phyloP scores from a whole-genome alignment of 148 eudicot species.

The Drosera capensis region DNA sequence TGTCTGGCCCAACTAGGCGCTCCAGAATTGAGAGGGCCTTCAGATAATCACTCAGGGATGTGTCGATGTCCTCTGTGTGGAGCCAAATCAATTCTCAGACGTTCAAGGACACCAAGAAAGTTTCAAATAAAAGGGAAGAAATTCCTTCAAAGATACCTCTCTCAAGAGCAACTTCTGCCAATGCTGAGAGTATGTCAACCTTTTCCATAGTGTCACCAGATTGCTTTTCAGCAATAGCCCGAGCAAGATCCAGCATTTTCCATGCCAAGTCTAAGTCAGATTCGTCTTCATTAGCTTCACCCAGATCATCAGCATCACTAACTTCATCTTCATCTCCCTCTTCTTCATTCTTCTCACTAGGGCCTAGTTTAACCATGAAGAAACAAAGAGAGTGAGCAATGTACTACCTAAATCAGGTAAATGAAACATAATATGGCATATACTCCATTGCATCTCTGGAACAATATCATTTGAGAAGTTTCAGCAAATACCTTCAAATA shows the following conservation, averaged over 20 bases:
- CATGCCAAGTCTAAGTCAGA: slow-evolving; percentile 95
- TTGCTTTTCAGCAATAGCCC: slow-evolving; percentile 82
- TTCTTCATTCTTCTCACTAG: slow-evolving; percentile 26
- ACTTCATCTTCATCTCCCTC: slow-evolving; percentile 43
- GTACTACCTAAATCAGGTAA: no score
- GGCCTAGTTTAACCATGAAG: slow-evolving; percentile 15
- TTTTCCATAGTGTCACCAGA: slow-evolving; percentile 65
- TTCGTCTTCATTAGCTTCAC: slow-evolving; percentile 86
- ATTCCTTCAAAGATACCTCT: slow-evolving; percentile 83
- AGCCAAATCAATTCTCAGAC: no score
- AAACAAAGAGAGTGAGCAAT: no score
- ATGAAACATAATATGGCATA: no score
- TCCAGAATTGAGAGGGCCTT: slow-evolving; percentile 74
- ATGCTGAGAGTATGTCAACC: slow-evolving; percentile 80
- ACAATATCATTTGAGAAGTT: no score
- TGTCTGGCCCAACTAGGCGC: slow-evolving; percentile 71
- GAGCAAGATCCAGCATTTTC: slow-evolving; percentile 96
- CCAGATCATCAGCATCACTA: slow-evolving; percentile 54
- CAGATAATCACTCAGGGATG: slow-evolving; percentile 79
- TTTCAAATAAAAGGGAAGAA: no score
- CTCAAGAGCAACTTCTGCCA: slow-evolving; percentile 92
- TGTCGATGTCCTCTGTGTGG: slow-evolving; percentile 80
- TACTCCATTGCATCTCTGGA: no score
- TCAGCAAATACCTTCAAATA: no score
- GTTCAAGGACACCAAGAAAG: no score